Conservation (phyloP, 1,284 basidiomycete genomes). For the Moniliella sp. region DNA sequence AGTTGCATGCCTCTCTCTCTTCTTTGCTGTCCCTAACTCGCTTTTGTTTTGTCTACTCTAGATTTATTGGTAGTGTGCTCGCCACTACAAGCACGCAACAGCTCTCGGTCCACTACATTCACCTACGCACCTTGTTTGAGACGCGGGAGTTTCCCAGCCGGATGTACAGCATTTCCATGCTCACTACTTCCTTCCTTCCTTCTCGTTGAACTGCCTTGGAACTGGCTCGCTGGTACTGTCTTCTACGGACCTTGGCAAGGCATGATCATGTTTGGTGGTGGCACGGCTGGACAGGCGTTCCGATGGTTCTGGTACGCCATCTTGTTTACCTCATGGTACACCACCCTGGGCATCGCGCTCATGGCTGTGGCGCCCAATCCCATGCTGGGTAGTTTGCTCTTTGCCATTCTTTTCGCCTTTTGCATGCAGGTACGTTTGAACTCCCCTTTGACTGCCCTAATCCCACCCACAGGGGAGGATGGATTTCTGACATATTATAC, state of each 20-base stretch:
- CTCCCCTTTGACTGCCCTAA: no score
- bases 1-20: no score
- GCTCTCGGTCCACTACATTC: constrained; percentile 36
- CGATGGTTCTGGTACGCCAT: background rate
- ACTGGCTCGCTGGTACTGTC: constrained; percentile 15
- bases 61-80: no score
- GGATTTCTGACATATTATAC: no score
- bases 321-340: constrained; percentile 37
- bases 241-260: constrained; percentile 22
- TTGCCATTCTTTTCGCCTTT: constrained; percentile 46
- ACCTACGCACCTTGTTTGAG: constrained; percentile 45
- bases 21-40: no score
- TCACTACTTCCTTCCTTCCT: constrained; percentile 38
- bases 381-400: constrained; percentile 47
- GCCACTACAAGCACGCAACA: constrained; percentile 23
- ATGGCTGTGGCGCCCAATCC: constrained; percentile 48
- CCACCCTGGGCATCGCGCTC: constrained; percentile 45
- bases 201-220: constrained; percentile 33
- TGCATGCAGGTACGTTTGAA: no score
- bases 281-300: no score
- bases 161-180: constrained; percentile 71
- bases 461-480: no score
- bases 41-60: no score
- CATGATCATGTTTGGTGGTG: no score
- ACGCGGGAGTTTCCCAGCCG: constrained; percentile 51